A percentile compares a stretch with the other conserved stretches of the same genome.
Conservation (phyloP, 148 eudicot species). For the Chenopodium quinoa region DNA sequence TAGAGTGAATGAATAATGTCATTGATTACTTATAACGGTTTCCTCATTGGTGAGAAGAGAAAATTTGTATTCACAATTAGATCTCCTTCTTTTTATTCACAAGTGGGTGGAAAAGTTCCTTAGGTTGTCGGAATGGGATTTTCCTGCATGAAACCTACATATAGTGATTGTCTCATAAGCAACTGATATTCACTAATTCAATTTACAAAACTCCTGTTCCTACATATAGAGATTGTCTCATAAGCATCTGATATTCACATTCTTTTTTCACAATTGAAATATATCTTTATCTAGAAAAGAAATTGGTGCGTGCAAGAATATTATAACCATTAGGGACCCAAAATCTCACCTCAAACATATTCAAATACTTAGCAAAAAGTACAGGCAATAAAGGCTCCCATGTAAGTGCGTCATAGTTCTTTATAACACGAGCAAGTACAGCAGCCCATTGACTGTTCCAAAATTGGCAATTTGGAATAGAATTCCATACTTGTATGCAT, state of each 20-base stretch:
- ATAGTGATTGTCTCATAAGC: no score
- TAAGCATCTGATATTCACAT: background rate
- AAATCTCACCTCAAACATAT: slow-evolving; percentile 90
- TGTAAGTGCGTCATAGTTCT: slow-evolving; percentile 55
- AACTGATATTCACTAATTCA: background rate
- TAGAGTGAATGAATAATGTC: no score
- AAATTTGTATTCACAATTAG: no score
- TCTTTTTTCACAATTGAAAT: background rate
- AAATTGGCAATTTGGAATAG: slow-evolving; percentile 86
- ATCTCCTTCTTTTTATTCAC: no score
- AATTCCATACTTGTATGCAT: slow-evolving; percentile 67
- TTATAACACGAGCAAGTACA: slow-evolving; percentile 88
- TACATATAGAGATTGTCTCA: no score
- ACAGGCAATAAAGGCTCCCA: slow-evolving; percentile 79
- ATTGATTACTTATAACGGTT: no score
- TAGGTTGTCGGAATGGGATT: no score
- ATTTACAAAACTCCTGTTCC: background rate
- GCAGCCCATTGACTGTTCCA: slow-evolving; percentile 99
- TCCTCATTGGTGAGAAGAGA: no score
- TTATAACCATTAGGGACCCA: background rate
- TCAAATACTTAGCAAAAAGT: slow-evolving; percentile 75
- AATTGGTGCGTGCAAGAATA: background rate
- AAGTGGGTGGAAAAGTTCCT: no score
- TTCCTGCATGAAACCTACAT: no score
- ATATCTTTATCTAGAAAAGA: background rate